Base-by-base conservation (phyloP, 2,329 filamentous ascomycete genomes). In the Paecilomyces formosus region DNA sequence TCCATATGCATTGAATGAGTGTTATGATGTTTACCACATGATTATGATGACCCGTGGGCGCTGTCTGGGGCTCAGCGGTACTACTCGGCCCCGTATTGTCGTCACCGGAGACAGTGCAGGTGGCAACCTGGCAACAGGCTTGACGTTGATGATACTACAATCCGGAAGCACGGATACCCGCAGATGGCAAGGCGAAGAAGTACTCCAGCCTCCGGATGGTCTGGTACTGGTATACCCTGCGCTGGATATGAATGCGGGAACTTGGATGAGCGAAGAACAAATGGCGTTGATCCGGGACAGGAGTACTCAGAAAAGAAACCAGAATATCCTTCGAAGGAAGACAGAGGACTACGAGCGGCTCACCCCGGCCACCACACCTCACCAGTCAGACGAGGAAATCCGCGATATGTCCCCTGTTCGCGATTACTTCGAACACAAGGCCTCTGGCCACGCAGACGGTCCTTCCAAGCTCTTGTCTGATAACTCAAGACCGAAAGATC, bases 181-280 rank as follows among this genome's bases (percentile, higher is more conserved):
- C 24, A 76, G 81, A 54, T 84, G 81, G 72, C 76, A 81, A 58
- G 81, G 80, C 13, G 81, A 85, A 62, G 76, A 77, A 21, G 78
- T 85, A 2, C 79, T 96, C 5, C 88, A 92, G 0, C 71, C 83
- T 0, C 94, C 94, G 0, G 88, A 89, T 56, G 93, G 92, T 0
- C 75, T 97, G 7, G 81, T 97, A 0, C 81, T 96, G 54, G 86
- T 95, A 59, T 99, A 99, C 68, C 94, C 94, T 0, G 87, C 88
- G 0, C 78, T 99, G 60, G 94, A 97, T 68, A 92, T 97, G 89
- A 97, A 96, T 68, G 97, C 97, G 64, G 91, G 91, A 39, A 97
- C 92, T 73, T 99, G 94, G 94, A 97, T 99, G 92, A 92, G 90
- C 0, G 93, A 97, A 66, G 93, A 97, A 72, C 92, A 99, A 71